phyloP scores from a whole-genome alignment of 495 filamentous ascomycete species.

The Penicillium subrubescens region DNA sequence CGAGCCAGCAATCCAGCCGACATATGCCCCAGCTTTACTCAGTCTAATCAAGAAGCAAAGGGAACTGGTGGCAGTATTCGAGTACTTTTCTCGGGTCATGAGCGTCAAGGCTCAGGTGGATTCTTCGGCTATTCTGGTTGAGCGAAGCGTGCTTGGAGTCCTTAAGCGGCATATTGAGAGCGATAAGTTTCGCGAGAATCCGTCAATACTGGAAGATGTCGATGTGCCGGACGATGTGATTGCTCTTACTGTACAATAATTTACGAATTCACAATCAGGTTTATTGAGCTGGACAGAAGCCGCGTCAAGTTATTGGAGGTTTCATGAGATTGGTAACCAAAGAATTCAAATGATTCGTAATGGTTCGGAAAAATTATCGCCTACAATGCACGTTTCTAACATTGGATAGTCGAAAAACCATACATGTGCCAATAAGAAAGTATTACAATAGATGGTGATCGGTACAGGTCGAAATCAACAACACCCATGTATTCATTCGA shows the following conservation, averaged over 20 bases:
- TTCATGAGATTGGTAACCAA: not conserved
- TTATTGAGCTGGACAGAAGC: not conserved
- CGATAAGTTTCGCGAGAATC: conserved; percentile 18
- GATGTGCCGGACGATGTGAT: conserved; percentile 21
- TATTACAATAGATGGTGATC: not conserved
- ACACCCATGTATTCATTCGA: not conserved
- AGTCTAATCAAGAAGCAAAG: conserved; percentile 4
- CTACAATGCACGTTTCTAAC: not conserved
- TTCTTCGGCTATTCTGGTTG: conserved; percentile 17
- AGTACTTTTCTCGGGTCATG: conserved; percentile 21
- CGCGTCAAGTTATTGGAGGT: not conserved
- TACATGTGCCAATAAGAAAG: not conserved
- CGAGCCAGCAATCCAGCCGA: conserved; percentile 37
- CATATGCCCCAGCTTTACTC: conserved; percentile 38
- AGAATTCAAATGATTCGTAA: not conserved
- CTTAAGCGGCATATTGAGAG: conserved; percentile 22
- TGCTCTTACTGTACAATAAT: not conserved
- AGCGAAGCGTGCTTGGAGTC: conserved; percentile 20
- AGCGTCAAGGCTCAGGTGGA: conserved; percentile 6
- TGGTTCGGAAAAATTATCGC: too few species aligned
- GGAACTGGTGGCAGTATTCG: conserved; percentile 6
- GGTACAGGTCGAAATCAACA: not conserved
- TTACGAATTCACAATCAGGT: not conserved
- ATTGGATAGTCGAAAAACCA: not conserved
- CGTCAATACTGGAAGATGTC: conserved; percentile 19